Evolutionary conservation across 164 flowering plant species (phyloP), one percentile per base, ranked within the genome.

Genomic region (Macadamia tetraphylla): DNA sequence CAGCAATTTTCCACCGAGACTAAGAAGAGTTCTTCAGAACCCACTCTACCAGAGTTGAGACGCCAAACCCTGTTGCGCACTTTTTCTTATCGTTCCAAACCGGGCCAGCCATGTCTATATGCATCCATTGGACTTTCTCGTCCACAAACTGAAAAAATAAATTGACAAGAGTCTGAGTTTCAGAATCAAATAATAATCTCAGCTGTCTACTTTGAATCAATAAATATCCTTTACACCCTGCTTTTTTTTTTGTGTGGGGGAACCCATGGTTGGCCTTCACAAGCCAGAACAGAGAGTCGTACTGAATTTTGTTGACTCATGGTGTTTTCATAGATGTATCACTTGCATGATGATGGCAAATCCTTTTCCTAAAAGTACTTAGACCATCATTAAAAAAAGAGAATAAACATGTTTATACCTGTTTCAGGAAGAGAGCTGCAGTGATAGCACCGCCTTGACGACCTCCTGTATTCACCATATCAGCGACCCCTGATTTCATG

Each of bases 401-500:
- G 18, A 53, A 53, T 53, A 53, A 14, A 2, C 57, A 53, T 53
- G 57, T 53, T 4, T 6, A 14, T 53, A 94, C 98, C 97, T 91
- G 97, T 80, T 90, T 94, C 81, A 94, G 80, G 87, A 94, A 94
- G 48, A 94, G 78, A 60, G 98, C 96, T 53, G 98, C 98, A 29
- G 89, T 87, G 65, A 94, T 94, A 6, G 98, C 74, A 67, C 98
- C 98, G 64, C 97, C 98, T 65, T 73, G 89, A 48, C 96, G 91
- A 29, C 84, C 87, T 29, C 98, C 97, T 6, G 97, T 89, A 78
- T 94, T 94, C 7, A 91, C 89, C 98, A 94, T 94, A 77, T 94
- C 98, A 79, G 98, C 98, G 0, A 94, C 89, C 56, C 96, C 91
- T 29, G 98, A 94, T 75, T 94, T 94, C 98, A 94, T 94, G 11